These are phyloP conservation scores for Lachancea nothofagi DNA, from an alignment of 805 yeast species.

Conservation along the genomic window DNA sequence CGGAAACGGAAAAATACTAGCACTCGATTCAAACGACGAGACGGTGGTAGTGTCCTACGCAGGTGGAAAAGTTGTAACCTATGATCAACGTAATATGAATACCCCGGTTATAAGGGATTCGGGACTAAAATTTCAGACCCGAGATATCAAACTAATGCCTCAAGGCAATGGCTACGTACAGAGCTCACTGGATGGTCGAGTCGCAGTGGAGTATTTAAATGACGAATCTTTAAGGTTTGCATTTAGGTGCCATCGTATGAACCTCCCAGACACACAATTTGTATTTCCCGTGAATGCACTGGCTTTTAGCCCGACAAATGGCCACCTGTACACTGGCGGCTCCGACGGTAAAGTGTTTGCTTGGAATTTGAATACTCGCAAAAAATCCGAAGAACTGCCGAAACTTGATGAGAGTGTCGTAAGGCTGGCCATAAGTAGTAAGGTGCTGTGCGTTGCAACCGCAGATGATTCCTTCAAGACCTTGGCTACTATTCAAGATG, in stretches of 20 bases:
- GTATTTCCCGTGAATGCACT: constrained; percentile 77
- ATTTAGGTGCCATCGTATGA: constrained; percentile 70
- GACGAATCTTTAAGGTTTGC: constrained; percentile 53
- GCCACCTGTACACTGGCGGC: constrained; percentile 85
- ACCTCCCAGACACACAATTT: constrained; percentile 41
- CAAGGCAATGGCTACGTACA: constrained; percentile 55
- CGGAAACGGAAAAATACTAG: constrained; percentile 42
- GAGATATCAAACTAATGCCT: constrained; percentile 51
- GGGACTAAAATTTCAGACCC: constrained; percentile 62
- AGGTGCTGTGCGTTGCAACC: constrained; percentile 40
- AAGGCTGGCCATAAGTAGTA: constrained; percentile 30
- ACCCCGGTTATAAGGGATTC: constrained; percentile 49
- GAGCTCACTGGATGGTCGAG: constrained; percentile 77
- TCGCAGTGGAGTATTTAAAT: constrained; percentile 63
- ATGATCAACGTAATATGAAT: constrained; percentile 45
- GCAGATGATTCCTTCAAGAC: constrained; percentile 47
- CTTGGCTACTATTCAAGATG: constrained; percentile 21
- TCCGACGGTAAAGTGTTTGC: constrained; percentile 81
- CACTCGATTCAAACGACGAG: constrained; percentile 51
- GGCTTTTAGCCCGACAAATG: constrained; percentile 68
- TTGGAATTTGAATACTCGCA: constrained; percentile 85
- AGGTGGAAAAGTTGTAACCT: constrained; percentile 48
- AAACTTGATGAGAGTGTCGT: constrained; percentile 41
- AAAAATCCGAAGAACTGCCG: constrained; percentile 69
- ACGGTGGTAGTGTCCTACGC: constrained; percentile 51